phyloP scores from a whole-genome alignment of 2,329 filamentous ascomycete genomes.

The Dactylonectria estremocensis region DNA sequence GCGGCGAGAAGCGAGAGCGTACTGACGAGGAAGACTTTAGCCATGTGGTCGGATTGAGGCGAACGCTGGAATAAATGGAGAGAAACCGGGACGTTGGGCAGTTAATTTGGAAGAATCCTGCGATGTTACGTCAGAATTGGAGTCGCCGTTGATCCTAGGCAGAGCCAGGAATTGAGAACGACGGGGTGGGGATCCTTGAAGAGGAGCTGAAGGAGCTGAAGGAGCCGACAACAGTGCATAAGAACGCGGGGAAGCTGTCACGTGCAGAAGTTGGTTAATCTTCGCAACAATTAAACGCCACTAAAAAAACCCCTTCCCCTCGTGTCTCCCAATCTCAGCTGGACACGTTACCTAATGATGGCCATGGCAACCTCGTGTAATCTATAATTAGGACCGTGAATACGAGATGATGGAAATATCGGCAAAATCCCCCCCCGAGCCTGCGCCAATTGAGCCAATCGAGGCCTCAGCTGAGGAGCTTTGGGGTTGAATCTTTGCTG shows the following conservation, averaged over 20 bases:
- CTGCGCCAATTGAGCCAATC: not conserved
- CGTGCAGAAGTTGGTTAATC: not conserved
- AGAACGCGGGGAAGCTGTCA: not conserved
- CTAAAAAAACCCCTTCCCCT: not conserved
- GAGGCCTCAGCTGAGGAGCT: no score
- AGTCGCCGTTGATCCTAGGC: not conserved
- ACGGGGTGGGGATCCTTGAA: not conserved
- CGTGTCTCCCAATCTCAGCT: not conserved
- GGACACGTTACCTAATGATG: not conserved
- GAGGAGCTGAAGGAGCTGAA: not conserved
- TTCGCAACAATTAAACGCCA: not conserved
- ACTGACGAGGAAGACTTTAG: not conserved
- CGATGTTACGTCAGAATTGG: not conserved
- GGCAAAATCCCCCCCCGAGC: not conserved
- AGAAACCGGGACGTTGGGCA: not conserved
- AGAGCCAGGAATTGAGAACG: not conserved
- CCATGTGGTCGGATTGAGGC: not conserved
- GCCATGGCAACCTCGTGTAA: not conserved
- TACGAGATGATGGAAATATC: not conserved
- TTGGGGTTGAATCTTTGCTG: not conserved
- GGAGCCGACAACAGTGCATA: not conserved
- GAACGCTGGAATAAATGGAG: not conserved
- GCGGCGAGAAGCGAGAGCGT: not conserved
- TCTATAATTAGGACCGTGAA: not conserved
- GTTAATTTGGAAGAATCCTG: not conserved